A percentile compares a stretch with the other conserved stretches of the same genome.
phyloP scores from a whole-genome alignment of 2,329 filamentous ascomycete species.

The Aspergillus piperis region DNA sequence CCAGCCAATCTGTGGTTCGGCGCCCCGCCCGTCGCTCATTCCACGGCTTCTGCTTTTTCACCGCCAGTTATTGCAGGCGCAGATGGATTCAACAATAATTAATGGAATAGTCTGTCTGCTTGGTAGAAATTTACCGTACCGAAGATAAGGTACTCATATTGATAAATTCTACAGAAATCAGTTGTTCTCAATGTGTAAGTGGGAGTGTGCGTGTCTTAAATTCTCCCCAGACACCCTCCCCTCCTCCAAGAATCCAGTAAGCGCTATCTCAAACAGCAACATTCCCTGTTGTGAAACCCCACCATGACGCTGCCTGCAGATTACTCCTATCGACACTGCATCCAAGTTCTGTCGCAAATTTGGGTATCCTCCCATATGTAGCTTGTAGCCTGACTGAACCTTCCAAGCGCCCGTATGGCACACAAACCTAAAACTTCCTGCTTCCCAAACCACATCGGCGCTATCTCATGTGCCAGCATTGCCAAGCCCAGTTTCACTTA shows the following conservation, averaged over 20 bases:
- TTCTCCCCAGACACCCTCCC: too few relatives aligned
- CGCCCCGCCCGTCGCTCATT: neutral
- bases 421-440: neutral
- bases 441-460: neutral
- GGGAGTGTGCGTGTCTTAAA: too few relatives aligned
- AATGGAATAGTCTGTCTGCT: too few relatives aligned
- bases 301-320: neutral
- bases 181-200: neutral
- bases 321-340: neutral
- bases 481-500: neutral
- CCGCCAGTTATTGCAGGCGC: neutral
- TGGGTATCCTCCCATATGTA: neutral
- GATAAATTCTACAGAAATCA: too few relatives aligned
- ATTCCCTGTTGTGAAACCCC: neutral
- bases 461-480: neutral
- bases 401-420: neutral
- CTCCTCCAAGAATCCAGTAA: too few relatives aligned
- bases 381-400: neutral
- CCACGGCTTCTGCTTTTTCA: neutral
- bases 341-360: neutral
- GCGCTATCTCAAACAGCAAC: too few relatives aligned
- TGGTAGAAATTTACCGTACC: neutral
- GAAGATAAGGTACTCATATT: neutral
- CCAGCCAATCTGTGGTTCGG: constrained; percentile 1
- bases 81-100: neutral